Base-by-base conservation (phyloP, 2,329 filamentous ascomycete genomes). In the Trichoderma koningiopsis region DNA sequence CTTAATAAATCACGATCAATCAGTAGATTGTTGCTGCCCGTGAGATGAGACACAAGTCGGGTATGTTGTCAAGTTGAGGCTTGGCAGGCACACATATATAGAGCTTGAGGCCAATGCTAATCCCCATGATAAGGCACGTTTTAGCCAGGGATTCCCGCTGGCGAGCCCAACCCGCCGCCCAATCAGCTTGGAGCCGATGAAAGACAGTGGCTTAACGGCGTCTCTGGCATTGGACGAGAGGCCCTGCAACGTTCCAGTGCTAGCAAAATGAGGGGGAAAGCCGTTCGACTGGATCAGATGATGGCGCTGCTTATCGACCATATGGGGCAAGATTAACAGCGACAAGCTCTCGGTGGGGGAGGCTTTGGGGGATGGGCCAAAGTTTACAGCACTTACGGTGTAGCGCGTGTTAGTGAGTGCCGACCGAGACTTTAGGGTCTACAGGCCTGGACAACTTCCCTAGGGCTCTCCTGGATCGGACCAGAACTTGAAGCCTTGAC, bases 231-330 rank as follows among this genome's bases (percentile, higher is more conserved):
- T 66, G 63, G 63, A 66, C 53, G 16, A 35, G 10, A 27, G 16
- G 27, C 10, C 72, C 68, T 71, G 75, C 72, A 75, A 77, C 75
- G 76, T 77, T 77, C 68, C 76, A 77, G 73, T 63, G 72, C 72
- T 70, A 69, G 35, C n/a, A 7, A 43, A 43, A 43, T 62, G 47
- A 66, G 71, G 68, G 49, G 74, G 61, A 31, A 14, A 35, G 53
- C 74, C 37, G 37, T 43, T 29, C 37, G 6, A 43, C 37, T 19
- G 37, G 16, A 49, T 49, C n/a, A 22, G 61, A 60, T 59, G 33
- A 61, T 60, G 60, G 40, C 60, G 61, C 56, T 31, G 53, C 60
- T 65, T 59, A 56, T 59, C 47, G 55, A 19, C 37, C 10, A 40
- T 40, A 56, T 57, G 62, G 52, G 62, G 62, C 27, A 43, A 65